Conservation (phyloP, 2,329 filamentous ascomycete species). For the Epichloe baconii region DNA sequence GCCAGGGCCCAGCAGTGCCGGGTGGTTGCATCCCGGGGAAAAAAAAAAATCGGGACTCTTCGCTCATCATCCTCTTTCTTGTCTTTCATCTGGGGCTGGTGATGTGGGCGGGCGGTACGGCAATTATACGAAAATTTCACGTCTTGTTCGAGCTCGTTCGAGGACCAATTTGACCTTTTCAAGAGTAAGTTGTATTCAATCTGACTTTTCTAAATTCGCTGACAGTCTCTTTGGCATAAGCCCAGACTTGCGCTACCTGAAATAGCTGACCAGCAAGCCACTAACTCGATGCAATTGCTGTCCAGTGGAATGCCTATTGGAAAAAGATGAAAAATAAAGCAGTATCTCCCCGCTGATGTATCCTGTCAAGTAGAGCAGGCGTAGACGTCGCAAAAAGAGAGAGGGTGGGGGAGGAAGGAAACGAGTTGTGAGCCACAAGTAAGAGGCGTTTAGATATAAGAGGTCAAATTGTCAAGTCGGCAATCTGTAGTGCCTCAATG, state of each 20-base stretch:
- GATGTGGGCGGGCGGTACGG: too few species aligned
- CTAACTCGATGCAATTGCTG: not conserved
- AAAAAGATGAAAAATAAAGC: not conserved
- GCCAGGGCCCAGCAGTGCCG: too few species aligned
- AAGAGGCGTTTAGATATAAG: not conserved
- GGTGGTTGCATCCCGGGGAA: too few species aligned
- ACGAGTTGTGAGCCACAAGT: not conserved
- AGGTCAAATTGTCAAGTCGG: not conserved
- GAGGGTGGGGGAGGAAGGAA: not conserved
- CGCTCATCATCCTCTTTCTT: too few species aligned
- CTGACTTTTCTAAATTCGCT: not conserved
- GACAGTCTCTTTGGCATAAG: not conserved
- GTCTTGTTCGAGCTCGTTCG: too few species aligned
- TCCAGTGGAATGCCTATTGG: not conserved
- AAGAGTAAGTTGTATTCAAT: too few species aligned
- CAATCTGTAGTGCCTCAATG: slow-evolving; percentile 4
- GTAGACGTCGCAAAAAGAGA: not conserved
- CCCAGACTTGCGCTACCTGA: not conserved
- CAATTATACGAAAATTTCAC: too few species aligned
- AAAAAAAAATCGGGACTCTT: too few species aligned
- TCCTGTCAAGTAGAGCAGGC: not conserved
- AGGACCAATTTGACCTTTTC: too few species aligned
- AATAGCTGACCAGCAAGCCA: not conserved
- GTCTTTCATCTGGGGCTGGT: too few species aligned
- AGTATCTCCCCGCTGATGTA: not conserved